A percentile compares a stretch with the other conserved stretches of the same genome.
Conservation (phyloP, 2,329 filamentous ascomycete genomes). For the Penicillium sp. region DNA sequence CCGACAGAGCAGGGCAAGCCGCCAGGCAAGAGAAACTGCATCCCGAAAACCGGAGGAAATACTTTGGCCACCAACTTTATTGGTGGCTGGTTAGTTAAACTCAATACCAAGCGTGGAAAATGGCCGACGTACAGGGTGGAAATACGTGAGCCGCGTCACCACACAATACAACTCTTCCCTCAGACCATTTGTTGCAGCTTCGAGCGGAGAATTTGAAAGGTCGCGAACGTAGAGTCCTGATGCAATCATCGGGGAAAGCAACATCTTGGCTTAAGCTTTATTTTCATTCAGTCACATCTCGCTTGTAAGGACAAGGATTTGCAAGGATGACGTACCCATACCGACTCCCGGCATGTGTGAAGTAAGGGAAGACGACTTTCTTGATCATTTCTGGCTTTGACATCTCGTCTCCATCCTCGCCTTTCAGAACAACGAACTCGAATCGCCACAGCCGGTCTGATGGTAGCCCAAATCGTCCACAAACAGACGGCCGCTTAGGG, state of each 20-base stretch:
- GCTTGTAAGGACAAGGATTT: too few relatives aligned
- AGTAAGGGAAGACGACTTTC: slow-evolving; percentile 31
- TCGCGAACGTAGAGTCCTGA: slow-evolving; percentile 49
- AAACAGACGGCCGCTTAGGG: slow-evolving; percentile 8
- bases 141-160: slow-evolving; percentile 58
- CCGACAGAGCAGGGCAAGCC: slow-evolving; percentile 36
- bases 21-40: slow-evolving; percentile 42
- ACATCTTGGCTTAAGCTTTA: slow-evolving; percentile 26
- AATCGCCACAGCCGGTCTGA: slow-evolving; percentile 51
- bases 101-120: too few relatives aligned
- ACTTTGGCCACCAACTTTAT: slow-evolving; percentile 45
- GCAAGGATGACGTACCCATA: slow-evolving; percentile 22
- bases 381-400: slow-evolving; percentile 19
- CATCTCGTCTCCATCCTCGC: slow-evolving; percentile 36
- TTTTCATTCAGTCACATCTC: too few relatives aligned
- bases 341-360: slow-evolving; percentile 30
- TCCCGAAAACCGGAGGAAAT: slow-evolving; percentile 48
- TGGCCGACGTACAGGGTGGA: slow-evolving; percentile 46
- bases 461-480: slow-evolving; percentile 13
- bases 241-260: slow-evolving; percentile 50
- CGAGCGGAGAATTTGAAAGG: slow-evolving; percentile 52
- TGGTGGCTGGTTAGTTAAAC: too few relatives aligned
- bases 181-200: slow-evolving; percentile 53
- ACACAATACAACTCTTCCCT: slow-evolving; percentile 46
- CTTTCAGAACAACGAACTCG: slow-evolving; percentile 41